Conservation (phyloP, 176 grass and related monocot species). For the Melocanna baccifera region DNA sequence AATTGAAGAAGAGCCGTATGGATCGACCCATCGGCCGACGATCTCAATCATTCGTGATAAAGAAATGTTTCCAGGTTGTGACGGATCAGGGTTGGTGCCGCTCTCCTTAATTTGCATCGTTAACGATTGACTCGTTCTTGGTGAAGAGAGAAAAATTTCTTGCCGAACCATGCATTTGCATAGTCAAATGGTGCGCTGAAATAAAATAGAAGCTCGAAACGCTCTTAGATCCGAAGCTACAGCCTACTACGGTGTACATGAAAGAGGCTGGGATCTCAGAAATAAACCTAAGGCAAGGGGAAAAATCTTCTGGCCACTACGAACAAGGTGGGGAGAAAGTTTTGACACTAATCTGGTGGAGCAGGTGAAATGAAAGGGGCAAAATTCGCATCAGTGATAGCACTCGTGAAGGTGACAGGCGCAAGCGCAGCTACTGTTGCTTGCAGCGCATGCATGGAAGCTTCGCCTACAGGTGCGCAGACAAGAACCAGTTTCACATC, state of each 20-base stretch:
- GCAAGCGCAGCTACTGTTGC: not conserved
- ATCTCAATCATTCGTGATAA: slow-evolving; percentile 36
- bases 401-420: not conserved
- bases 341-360: not conserved
- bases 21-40: not conserved
- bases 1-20: not conserved
- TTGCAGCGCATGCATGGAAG: slow-evolving; percentile 18
- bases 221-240: slow-evolving; percentile 1
- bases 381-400: not conserved
- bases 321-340: not conserved
- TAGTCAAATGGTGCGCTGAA: not conserved
- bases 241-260: not conserved
- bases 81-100: slow-evolving; percentile 4
- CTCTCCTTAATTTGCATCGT: slow-evolving; percentile 13
- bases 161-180: not conserved
- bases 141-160: not conserved
- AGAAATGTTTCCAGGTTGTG: slow-evolving; percentile 22
- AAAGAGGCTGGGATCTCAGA: not conserved
- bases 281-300: not conserved
- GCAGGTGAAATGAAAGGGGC: not conserved
- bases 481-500: slow-evolving; percentile 24
- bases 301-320: not conserved
- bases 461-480: not conserved
- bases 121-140: slow-evolving; percentile 32
- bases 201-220: not conserved